These are phyloP conservation scores for Fusarium dlaminii DNA, from an alignment of 2,329 filamentous ascomycete species.

Conservation along the genomic window DNA sequence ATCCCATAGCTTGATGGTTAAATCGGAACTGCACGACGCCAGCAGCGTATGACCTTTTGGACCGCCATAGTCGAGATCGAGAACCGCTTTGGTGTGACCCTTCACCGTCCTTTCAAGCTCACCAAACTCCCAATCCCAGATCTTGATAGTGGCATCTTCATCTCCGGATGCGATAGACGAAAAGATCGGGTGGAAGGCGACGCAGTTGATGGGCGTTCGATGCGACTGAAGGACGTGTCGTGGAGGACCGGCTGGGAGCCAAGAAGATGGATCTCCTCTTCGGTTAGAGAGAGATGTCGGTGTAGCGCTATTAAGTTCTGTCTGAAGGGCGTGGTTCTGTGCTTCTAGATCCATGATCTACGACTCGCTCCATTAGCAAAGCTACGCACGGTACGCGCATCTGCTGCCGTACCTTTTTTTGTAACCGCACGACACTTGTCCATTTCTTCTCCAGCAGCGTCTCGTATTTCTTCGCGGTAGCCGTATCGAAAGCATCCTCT, in stretches of 20 bases:
- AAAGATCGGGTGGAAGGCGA: constrained; percentile 93
- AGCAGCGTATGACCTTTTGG: constrained; percentile 66
- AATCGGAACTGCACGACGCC: constrained; percentile 81
- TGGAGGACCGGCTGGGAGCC: constrained; percentile 86
- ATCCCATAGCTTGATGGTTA: constrained; percentile 96
- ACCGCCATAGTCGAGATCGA: constrained; percentile 91
- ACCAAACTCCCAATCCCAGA: constrained; percentile 96
- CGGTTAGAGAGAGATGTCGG: constrained; percentile 77
- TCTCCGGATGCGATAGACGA: constrained; percentile 90
- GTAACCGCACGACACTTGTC: constrained; percentile 92
- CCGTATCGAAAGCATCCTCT: constrained; percentile 76
- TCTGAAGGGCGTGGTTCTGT: constrained; percentile 76
- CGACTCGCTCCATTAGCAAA: constrained; percentile 6
- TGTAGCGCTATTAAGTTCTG: constrained; percentile 85
- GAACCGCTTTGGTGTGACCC: constrained; percentile 87
- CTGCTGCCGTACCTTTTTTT: constrained; percentile 81
- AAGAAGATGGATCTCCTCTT: constrained; percentile 74
- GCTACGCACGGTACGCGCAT: not conserved
- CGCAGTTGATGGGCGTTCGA: constrained; percentile 79
- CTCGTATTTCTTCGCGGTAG: constrained; percentile 93
- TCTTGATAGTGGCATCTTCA: constrained; percentile 93
- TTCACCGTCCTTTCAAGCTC: constrained; percentile 92
- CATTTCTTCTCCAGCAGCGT: constrained; percentile 96
- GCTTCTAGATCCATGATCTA: constrained; percentile 95
- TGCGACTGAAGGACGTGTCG: constrained; percentile 81